phyloP scores from a whole-genome alignment of 371 early-diverging fungal species.

The Saksenaea vasiformis region DNA sequence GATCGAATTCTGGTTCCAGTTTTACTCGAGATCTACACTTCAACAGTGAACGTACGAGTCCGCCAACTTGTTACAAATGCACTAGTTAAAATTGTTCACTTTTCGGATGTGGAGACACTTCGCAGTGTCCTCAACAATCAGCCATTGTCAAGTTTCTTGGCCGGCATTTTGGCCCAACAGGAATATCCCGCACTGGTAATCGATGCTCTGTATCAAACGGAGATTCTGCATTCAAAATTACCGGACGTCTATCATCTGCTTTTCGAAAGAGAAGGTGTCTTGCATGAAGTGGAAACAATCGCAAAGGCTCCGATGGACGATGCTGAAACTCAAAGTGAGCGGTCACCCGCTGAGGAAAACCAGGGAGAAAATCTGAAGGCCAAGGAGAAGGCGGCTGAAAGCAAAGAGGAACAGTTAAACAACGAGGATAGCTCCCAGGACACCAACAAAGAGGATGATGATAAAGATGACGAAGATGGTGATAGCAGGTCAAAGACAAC shows the following conservation, averaged over 20 bases:
- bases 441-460: slow-evolving; percentile 15
- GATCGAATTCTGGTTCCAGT: slow-evolving; percentile 55
- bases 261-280: slow-evolving; percentile 69
- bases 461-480: slow-evolving; percentile 16
- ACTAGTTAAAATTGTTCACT: slow-evolving; percentile 58
- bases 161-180: slow-evolving; percentile 59
- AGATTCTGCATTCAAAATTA: slow-evolving; percentile 57
- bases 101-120: slow-evolving; percentile 35
- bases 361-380: neutral
- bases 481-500: slow-evolving; percentile 15
- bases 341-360: neutral
- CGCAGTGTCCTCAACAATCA: slow-evolving; percentile 43
- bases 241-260: slow-evolving; percentile 54
- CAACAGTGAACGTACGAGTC: slow-evolving; percentile 57
- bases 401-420: neutral
- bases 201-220: slow-evolving; percentile 58
- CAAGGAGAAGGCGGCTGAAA: slow-evolving; percentile 6
- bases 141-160: slow-evolving; percentile 60
- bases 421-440: slow-evolving; percentile 1
- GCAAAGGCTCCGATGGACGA: slow-evolving; percentile 29
- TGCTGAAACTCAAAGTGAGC: neutral
- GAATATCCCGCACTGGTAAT: slow-evolving; percentile 59
- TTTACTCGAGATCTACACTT: slow-evolving; percentile 56
- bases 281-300: slow-evolving; percentile 56
- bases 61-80: slow-evolving; percentile 59